phyloP scores from a whole-genome alignment of 2,329 filamentous ascomycete species.

The Fusarium sp. region DNA sequence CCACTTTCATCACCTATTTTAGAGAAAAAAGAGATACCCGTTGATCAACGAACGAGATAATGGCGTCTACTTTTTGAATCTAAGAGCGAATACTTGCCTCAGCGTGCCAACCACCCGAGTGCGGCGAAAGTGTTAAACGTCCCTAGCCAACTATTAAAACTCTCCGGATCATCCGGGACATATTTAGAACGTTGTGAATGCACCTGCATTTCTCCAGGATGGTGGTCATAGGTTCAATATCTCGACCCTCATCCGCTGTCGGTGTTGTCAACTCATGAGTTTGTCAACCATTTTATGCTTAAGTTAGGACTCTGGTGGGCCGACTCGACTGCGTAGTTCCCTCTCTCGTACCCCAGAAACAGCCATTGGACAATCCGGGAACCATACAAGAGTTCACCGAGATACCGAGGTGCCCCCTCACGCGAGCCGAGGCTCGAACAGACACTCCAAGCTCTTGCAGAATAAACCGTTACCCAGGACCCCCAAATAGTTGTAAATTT shows the following conservation, averaged over 20 bases:
- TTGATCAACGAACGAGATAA: neutral
- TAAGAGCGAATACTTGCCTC: neutral
- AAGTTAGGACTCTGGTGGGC: neutral
- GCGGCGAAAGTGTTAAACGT: neutral
- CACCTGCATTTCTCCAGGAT: neutral
- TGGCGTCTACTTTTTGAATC: neutral
- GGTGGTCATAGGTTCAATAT: neutral
- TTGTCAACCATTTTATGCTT: neutral
- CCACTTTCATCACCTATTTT: accelerated
- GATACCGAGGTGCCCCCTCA: neutral
- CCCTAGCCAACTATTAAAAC: neutral
- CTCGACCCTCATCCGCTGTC: neutral
- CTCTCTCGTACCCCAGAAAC: accelerated
- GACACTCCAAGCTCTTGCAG: neutral
- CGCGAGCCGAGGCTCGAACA: neutral
- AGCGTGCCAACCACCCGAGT: neutral
- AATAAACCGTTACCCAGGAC: neutral
- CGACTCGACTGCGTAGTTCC: neutral
- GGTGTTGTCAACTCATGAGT: neutral
- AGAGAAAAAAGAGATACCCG: neutral
- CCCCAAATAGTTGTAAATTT: neutral
- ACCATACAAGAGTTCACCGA: neutral
- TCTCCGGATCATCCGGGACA: neutral
- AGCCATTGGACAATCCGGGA: neutral
- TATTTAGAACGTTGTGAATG: no score